Base-by-base conservation (phyloP, 169 alveolate species). In the Plasmodium vivax region DNA sequence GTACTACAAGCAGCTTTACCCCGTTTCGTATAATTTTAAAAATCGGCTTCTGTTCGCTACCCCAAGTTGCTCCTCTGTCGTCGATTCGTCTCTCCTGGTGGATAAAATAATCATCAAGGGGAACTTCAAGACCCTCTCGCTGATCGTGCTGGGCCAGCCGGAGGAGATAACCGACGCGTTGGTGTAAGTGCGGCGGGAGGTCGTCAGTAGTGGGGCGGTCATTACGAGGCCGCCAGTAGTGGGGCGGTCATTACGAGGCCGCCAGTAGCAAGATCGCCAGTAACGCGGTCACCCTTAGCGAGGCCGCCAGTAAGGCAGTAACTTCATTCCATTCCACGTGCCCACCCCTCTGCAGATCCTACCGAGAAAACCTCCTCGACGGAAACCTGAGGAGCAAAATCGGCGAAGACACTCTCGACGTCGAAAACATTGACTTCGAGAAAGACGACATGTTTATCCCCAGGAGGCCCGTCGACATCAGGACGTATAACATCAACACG, bases 101-200 rank as follows among this genome's bases (percentile, higher is more conserved):
- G 94, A 90, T 19, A 81, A 90, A 81, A 81, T 90, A 41, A 81
- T 90, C 7, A 81, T 90, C n/a, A 90, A 90, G 19, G 94, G 94
- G 36, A 80, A 68, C 80, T 90, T 90, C 54, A 56, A 90, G 74
- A 74, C 90, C 7, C 36, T 90, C 34, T 90, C 94, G 0, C 30
- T 90, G 2, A 82, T 90, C 30, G 94, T 90, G 32, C 4, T 90
- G 8, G 94, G 94, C 1, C 94, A 90, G 2, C 45, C 81, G 6
- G 94, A 90, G 36, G 91, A 90, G 43, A 82, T 90, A 19, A 47
- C 30, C 36, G 94, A 90, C 45, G 38, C n/a, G 1, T 82, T 90
- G 14, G 81, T 54, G 94, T 90, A 90, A 62, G 91, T 19, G 3
- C 23, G 2, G 62, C 8, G 16, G 8, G 62, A 8, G 54, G 12